phyloP scores from a whole-genome alignment of 257 asterid species.

The Solanum neorickii region DNA sequence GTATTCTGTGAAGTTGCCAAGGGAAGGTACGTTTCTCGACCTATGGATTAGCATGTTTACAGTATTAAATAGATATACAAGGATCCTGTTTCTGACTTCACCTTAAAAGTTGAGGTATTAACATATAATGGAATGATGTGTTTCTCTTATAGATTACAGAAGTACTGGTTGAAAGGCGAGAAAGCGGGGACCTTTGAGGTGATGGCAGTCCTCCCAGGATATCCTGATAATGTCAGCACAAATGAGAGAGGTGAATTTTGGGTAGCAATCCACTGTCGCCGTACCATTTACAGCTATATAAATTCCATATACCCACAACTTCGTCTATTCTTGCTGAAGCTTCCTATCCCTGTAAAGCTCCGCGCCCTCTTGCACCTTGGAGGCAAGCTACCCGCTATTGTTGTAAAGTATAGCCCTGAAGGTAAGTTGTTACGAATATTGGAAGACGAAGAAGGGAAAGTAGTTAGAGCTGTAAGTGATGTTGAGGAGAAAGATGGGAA shows the following conservation, averaged over 20 bases:
- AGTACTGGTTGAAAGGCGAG: constrained; percentile 87
- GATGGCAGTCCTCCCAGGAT: constrained; percentile 69
- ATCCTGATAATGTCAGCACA: constrained; percentile 72
- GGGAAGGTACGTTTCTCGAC: constrained; percentile 45
- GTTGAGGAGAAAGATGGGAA: constrained; percentile 85
- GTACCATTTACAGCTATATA: constrained; percentile 42
- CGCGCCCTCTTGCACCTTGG: constrained; percentile 67
- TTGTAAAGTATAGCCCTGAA: constrained; percentile 65
- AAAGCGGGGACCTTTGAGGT: constrained; percentile 62
- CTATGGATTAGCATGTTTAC: neutral
- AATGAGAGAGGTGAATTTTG: constrained; percentile 81
- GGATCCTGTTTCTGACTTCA: neutral
- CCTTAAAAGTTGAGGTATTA: neutral
- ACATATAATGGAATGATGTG: neutral
- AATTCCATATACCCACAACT: constrained; percentile 33
- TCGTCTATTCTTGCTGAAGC: constrained; percentile 48
- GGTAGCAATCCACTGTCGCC: constrained; percentile 77
- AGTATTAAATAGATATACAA: neutral
- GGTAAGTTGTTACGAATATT: constrained; percentile 55
- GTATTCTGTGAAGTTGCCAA: constrained; percentile 63
- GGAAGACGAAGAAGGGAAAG: constrained; percentile 80
- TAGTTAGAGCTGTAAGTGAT: constrained; percentile 73
- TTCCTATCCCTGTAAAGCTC: constrained; percentile 55
- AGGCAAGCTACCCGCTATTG: constrained; percentile 43
- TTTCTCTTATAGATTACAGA: constrained; percentile 36